Evolutionary conservation across 345 rosid species (phyloP).

Genomic region (Odontarrhena argentea): DNA sequence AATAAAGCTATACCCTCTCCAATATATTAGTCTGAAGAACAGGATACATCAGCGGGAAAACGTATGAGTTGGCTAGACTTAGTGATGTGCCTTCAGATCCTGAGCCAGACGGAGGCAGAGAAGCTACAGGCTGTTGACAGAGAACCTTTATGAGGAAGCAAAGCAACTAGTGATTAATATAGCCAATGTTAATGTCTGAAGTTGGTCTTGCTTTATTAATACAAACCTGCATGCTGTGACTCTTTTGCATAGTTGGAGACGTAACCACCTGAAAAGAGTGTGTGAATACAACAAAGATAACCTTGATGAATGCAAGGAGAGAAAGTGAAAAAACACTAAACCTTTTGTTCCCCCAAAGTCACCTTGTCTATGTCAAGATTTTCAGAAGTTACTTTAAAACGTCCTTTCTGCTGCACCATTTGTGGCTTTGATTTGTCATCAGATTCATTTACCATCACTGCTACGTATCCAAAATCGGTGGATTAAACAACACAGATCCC

Average conservation of each 20-base stretch:
- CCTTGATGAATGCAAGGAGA: background rate
- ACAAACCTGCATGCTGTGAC: conserved; percentile 96
- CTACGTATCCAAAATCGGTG: conserved; percentile 28
- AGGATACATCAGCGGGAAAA: conserved; percentile 54
- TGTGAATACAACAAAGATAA: conserved; percentile 35
- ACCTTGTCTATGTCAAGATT: conserved; percentile 90
- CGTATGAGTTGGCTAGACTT: conserved; percentile 48
- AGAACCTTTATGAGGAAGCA: conserved; percentile 58
- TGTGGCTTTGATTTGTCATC: conserved; percentile 85
- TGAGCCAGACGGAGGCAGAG: conserved; percentile 38
- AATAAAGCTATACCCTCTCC: conserved; percentile 66
- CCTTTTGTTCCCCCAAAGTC: conserved; percentile 13
- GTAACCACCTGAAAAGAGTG: conserved; percentile 69
- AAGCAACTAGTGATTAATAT: too few relatives aligned
- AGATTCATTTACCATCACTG: conserved; percentile 59
- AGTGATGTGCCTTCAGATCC: conserved; percentile 49
- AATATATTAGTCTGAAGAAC: conserved; percentile 71
- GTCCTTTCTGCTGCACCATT: conserved; percentile 91
- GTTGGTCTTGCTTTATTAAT: conserved; percentile 52
- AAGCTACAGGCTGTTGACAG: conserved; percentile 46
- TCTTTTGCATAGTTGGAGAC: conserved; percentile 71
- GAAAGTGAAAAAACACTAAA: conserved; percentile 2
- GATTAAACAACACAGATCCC: too few relatives aligned
- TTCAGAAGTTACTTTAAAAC: conserved; percentile 98
- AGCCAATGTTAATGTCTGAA: conserved; percentile 25